Evolutionary conservation across 148 eudicot genomes (phyloP), one percentile per base, ranked within the genome.

Genomic region (Limonium bicolor): DNA sequence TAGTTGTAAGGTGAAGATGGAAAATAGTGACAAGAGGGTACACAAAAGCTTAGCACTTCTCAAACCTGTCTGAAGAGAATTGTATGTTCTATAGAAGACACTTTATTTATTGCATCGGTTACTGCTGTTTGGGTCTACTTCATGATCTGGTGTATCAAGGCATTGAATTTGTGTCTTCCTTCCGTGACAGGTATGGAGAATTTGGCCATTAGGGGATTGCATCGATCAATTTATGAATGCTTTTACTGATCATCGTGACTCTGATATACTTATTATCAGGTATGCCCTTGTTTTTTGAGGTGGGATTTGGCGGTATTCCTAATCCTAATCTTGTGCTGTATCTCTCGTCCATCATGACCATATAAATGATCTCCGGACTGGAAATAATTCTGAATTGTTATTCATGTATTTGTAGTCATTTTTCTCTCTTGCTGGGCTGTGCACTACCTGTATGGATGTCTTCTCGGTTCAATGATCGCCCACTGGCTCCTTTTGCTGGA

Each of bases 401-500:
- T 5, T 34, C 21, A 15, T 37, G 51, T 11, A 10, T 48, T 12
- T 63, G 43, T 62, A 90, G 99, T 74, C 99, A 90, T 60, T 90
- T 90, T 53, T 90, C 95, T 13, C 93, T 90, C 58, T 66, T 90
- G 49, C 62, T 90, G 76, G 99, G 99, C 40, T 90, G 99, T 62
- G 99, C 99, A 11, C 62, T 90, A 63, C 95, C 99, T 21, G 84
- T 90, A 44, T 90, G 99, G 99, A 70, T 90, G 62, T 77, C 93
- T 36, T 84, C 95, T 62, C 93, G 85, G 27, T 84, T 73, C 37
- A 90, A 73, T 50, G 95, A 90, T 58, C 85, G 99, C 14, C 99
- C 99, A 30, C 81, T 90, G 56, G 85, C 93, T 36, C 93, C 99
- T 29, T 90, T 84, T 75, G 99, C 99, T 69, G 99, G 99, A 55